Evolutionary conservation across 2,329 filamentous ascomycete species (phyloP), one percentile per base, ranked within the genome.

Genomic region (Alternaria brassicae): DNA sequence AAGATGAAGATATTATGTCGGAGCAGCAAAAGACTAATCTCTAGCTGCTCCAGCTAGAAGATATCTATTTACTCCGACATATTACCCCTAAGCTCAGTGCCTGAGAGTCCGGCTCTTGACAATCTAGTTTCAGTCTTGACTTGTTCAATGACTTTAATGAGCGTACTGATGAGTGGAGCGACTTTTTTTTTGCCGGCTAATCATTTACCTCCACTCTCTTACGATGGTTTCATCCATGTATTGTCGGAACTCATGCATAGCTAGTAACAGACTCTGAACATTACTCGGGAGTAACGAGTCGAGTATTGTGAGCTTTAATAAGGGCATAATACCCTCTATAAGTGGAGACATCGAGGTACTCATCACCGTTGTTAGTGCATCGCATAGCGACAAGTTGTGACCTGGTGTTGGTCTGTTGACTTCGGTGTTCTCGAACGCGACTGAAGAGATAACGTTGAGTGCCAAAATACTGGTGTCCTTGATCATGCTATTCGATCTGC

Each of bases 381-480:
- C 61, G 27, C 69, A 49, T 50, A 66, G 53, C 28, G 49, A 56
- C 42, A 67, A 54, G 58, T 30, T 36, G 39, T 71, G 65, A 4
- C 66, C 66, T 5, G 55, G 28, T 6, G 62, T 56, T 36, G 67
- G 48, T 12, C 70, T 41, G 37, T 55, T 61, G 27, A 61, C 58
- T 23, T 63, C n/a, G 2, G 53, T 56, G 9, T 58, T 71, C 8
- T 77, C 76, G 42, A 78, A 79, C 1, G 76, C 79, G 13, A 74
- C 76, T 4, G 72, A 63, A n/a, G 71, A 74, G 23, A 81, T 69
- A 6, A 81, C 73, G 45, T 80, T 76, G 36, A 80, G 62, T 1
- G 78, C 73, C 4, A 80, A 49, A 10, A 74, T 73, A 23, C 73
- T 67, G 3, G 72, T 72, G 49, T 81, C 77, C 6, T 75, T 67